These are phyloP conservation scores for Botrytis sinoallii DNA, from an alignment of 2,329 filamentous ascomycete genomes.

Conservation along the genomic window DNA sequence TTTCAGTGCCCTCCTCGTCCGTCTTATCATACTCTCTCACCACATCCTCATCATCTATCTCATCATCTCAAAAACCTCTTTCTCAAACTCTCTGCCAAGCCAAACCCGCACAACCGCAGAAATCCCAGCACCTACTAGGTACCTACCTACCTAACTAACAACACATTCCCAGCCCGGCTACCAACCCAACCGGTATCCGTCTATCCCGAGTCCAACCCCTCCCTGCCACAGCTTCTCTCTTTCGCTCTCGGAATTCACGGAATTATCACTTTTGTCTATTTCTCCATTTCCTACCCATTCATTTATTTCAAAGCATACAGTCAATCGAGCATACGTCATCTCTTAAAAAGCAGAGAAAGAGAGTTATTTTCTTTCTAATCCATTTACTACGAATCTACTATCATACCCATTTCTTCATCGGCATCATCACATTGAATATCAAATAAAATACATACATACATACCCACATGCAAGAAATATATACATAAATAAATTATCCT, in stretches of 20 bases:
- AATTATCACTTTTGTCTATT: not conserved
- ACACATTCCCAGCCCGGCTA: not conserved
- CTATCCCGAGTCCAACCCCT: not conserved
- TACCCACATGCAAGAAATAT: not conserved
- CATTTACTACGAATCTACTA: not conserved
- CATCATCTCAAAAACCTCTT: not conserved
- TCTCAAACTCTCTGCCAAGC: not conserved
- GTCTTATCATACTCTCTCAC: not conserved
- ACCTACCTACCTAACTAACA: not conserved
- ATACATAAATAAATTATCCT: not conserved
- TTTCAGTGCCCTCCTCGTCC: not conserved
- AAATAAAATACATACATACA: not conserved
- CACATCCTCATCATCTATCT: not conserved
- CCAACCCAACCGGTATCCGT: not conserved
- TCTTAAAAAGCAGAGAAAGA: not conserved
- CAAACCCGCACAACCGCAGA: not conserved
- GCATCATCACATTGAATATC: not conserved
- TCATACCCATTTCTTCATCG: not conserved
- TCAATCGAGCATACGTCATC: not conserved
- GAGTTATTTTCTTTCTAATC: not conserved
- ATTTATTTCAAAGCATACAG: not conserved
- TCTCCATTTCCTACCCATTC: not conserved
- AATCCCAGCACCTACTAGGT: not conserved
- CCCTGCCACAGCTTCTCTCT: not conserved
- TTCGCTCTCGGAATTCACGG: conserved; percentile 1